Conservation (phyloP, 192 early-diverging fungal species). For the Entophlyctis helioformis region DNA sequence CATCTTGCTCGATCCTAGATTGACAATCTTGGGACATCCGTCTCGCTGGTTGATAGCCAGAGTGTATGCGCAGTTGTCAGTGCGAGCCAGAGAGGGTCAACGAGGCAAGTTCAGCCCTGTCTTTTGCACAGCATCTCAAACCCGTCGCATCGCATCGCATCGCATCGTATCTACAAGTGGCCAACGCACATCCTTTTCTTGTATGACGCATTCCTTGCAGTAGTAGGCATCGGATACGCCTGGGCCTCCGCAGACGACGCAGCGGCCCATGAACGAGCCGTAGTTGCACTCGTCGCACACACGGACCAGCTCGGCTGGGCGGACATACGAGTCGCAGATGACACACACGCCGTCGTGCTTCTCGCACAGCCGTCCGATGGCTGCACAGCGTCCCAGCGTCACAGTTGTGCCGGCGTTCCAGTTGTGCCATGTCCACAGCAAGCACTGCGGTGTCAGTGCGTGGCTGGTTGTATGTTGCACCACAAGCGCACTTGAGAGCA, state of each 20-base stretch:
- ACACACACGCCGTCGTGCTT: slow-evolving; percentile 88
- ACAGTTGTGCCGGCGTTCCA: neutral
- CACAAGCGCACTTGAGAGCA: neutral
- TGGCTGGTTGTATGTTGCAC: neutral
- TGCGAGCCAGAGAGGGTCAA: too few species aligned
- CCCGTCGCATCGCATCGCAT: neutral
- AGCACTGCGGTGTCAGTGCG: slow-evolving; percentile 1
- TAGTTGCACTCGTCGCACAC: slow-evolving; percentile 98
- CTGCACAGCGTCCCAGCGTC: slow-evolving; percentile 15
- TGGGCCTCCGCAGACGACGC: slow-evolving; percentile 78
- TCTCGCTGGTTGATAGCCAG: too few species aligned
- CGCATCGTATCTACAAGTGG: neutral
- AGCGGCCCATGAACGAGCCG: slow-evolving; percentile 78
- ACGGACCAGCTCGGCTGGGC: slow-evolving; percentile 75
- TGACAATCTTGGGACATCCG: slow-evolving; percentile 97
- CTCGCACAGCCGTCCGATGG: slow-evolving; percentile 75
- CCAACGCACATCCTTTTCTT: slow-evolving; percentile 75
- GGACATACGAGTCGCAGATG: slow-evolving; percentile 92
- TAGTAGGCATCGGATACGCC: slow-evolving; percentile 93
- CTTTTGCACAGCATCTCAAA: neutral
- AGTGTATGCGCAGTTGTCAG: too few species aligned
- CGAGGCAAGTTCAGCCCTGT: too few species aligned
- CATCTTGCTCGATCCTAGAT: slow-evolving; percentile 81
- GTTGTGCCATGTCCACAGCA: neutral
- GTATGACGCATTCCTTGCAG: slow-evolving; percentile 78